These are phyloP conservation scores for Nicotiana sylvestris DNA, from an alignment of 257 asterid genomes.

Conservation along the genomic window DNA sequence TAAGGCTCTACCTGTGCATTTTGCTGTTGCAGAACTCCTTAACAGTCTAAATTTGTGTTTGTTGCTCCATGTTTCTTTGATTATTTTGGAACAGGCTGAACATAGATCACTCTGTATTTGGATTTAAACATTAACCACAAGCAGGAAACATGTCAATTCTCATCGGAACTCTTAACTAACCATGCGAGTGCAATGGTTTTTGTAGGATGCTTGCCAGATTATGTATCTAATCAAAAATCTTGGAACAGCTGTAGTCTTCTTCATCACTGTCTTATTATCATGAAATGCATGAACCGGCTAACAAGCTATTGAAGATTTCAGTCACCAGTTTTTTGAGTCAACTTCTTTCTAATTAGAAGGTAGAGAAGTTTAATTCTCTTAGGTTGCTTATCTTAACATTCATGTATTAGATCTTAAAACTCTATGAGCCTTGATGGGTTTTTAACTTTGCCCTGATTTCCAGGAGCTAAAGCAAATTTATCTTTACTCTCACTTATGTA, in stretches of 20 bases:
- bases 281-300: background rate
- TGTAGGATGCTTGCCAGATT: background rate
- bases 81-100: background rate
- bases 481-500: background rate
- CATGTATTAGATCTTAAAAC: background rate
- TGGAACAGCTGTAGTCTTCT: background rate
- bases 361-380: background rate
- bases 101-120: background rate
- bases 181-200: background rate
- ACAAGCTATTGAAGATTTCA: background rate
- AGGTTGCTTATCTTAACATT: background rate
- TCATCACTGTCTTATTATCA: background rate
- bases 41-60: background rate
- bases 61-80: slow-evolving; percentile 2
- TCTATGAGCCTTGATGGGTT: background rate
- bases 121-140: background rate
- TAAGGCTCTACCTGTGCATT: background rate
- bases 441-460: background rate
- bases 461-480: background rate
- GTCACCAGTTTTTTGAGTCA: background rate
- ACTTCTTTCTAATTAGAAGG: background rate
- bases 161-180: background rate
- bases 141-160: background rate
- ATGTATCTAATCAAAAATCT: background rate
- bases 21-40: background rate